Percentiles rank a stretch among this genome's conserved stretches.
Conservation (phyloP, 2,329 filamentous ascomycete species). For the Nothophoma quercina region DNA sequence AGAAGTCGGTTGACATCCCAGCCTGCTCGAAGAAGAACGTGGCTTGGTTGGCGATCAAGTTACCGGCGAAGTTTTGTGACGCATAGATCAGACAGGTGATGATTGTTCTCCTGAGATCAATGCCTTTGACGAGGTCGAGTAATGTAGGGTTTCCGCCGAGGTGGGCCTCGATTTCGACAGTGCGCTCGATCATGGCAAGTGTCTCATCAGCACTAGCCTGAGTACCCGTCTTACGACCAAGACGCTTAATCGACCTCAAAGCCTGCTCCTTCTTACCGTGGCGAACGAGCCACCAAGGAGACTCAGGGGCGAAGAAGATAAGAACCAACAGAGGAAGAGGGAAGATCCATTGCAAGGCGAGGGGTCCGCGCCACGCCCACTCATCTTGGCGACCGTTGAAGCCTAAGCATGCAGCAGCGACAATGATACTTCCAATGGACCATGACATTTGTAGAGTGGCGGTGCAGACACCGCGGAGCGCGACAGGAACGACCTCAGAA, state of each 20-base stretch:
- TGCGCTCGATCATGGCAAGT: constrained; percentile 66
- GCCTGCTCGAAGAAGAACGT: constrained; percentile 70
- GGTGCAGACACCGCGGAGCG: constrained; percentile 63
- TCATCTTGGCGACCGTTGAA: constrained; percentile 53
- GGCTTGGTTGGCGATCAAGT: constrained; percentile 68
- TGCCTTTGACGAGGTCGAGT: constrained; percentile 62
- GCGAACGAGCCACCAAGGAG: constrained; percentile 51
- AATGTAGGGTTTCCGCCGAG: constrained; percentile 55
- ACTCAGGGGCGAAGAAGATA: constrained; percentile 55
- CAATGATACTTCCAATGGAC: constrained; percentile 68
- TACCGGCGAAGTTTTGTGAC: constrained; percentile 67
- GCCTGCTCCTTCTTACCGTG: constrained; percentile 52
- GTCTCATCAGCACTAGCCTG: constrained; percentile 50
- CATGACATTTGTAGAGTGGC: constrained; percentile 71
- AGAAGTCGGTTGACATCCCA: constrained; percentile 61
- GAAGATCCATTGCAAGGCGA: constrained; percentile 53
- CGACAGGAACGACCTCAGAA: constrained; percentile 66
- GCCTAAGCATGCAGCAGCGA: constrained; percentile 62
- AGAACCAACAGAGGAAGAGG: constrained; percentile 52
- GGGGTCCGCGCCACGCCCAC: constrained; percentile 34
- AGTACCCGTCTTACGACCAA: constrained; percentile 55
- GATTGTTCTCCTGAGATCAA: constrained; percentile 61
- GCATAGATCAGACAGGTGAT: constrained; percentile 65
- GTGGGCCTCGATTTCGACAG: constrained; percentile 60
- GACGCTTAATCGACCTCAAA: constrained; percentile 57